Conservation (phyloP, 805 yeast species). For the Kazachstania africana region DNA sequence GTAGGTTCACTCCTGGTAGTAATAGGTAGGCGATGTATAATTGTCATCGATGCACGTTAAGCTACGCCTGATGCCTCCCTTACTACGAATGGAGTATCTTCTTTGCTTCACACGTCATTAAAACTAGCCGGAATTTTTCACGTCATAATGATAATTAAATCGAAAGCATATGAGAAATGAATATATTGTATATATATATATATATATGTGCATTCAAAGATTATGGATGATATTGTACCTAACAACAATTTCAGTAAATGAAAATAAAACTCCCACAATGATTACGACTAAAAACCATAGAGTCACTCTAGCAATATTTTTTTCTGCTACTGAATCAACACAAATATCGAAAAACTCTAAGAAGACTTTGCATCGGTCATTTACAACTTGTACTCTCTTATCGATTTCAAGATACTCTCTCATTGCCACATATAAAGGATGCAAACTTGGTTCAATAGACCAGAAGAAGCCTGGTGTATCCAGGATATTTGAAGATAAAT, state of each 20-base stretch:
- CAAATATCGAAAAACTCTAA: conserved; percentile 86
- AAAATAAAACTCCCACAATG: conserved; percentile 64
- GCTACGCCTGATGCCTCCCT: no score
- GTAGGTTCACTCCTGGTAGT: conserved; percentile 28
- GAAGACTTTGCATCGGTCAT: conserved; percentile 88
- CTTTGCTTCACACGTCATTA: no score
- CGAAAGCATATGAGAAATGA: no score
- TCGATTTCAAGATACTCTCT: conserved; percentile 91
- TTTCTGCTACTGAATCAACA: conserved; percentile 88
- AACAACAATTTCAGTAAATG: conserved; percentile 56
- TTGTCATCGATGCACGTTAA: not conserved
- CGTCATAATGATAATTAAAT: no score
- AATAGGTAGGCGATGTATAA: conserved; percentile 1
- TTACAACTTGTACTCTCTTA: conserved; percentile 84
- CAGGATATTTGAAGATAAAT: conserved; percentile 75
- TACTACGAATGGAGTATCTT: no score
- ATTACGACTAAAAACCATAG: conserved; percentile 81
- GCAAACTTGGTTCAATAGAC: conserved; percentile 90
- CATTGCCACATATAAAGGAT: conserved; percentile 81
- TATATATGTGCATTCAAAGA: no score
- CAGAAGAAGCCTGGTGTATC: conserved; percentile 96
- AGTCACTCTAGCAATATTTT: conserved; percentile 83
- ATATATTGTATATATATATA: no score
- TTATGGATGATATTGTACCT: conserved; percentile 39
- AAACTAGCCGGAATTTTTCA: no score